Conservation (phyloP, 2,329 filamentous ascomycete species). For the Alternaria gansuensis region DNA sequence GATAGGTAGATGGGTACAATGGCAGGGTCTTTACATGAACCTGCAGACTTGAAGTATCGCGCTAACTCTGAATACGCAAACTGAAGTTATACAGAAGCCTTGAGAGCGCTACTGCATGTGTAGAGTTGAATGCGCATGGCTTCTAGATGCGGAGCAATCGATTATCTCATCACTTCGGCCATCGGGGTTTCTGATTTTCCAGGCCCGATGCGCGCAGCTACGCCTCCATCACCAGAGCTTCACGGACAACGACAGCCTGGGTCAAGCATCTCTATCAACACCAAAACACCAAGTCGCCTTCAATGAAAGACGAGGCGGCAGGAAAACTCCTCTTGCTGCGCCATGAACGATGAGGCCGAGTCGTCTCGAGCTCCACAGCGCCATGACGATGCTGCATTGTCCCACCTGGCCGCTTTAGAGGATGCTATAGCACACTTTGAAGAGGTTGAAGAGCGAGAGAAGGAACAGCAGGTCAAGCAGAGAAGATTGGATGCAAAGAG, state of each 20-base stretch:
- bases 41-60: background rate
- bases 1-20: constrained; percentile 10
- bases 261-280: constrained; percentile 14
- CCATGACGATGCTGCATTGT: constrained; percentile 26
- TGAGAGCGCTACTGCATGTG: background rate
- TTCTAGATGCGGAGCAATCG: constrained; percentile 36
- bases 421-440: constrained; percentile 27
- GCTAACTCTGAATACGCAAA: background rate
- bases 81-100: constrained; percentile 3
- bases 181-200: constrained; percentile 46
- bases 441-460: constrained; percentile 32
- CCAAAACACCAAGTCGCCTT: constrained; percentile 31
- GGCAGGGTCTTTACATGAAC: constrained; percentile 6
- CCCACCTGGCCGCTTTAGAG: constrained; percentile 27
- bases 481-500: constrained; percentile 47
- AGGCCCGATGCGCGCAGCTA: constrained; percentile 35
- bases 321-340: constrained; percentile 30
- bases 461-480: constrained; percentile 36
- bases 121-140: constrained; percentile 8
- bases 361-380: constrained; percentile 45
- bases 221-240: constrained; percentile 26
- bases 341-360: constrained; percentile 54
- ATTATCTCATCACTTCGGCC: constrained; percentile 52
- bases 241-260: constrained; percentile 23
- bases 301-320: constrained; percentile 36